A percentile compares a stretch with the other conserved stretches of the same genome.
phyloP scores from a whole-genome alignment of 495 filamentous ascomycete species.

The Penicillium tannophilum region DNA sequence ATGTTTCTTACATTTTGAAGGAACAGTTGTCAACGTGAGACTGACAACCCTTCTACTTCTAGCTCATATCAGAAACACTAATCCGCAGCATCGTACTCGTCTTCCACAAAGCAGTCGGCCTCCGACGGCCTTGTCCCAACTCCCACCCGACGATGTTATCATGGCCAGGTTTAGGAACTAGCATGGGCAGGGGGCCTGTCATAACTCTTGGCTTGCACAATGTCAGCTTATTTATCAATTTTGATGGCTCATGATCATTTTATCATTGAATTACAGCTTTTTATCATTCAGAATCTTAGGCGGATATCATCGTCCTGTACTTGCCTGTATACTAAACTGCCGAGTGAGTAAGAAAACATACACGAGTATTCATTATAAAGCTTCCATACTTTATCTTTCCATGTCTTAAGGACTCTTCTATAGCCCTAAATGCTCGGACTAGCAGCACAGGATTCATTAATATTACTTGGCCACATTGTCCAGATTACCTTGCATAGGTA shows the following conservation, averaged over 20 bases:
- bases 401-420: neutral
- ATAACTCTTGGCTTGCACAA: neutral
- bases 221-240: neutral
- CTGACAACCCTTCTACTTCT: neutral
- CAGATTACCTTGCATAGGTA: neutral
- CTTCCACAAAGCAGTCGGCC: slow-evolving; percentile 20
- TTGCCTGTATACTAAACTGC: neutral
- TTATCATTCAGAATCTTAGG: neutral
- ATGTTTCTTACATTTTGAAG: neutral
- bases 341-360: neutral
- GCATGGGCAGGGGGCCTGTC: neutral
- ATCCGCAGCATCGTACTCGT: slow-evolving; percentile 32
- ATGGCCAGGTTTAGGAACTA: slow-evolving; percentile 26
- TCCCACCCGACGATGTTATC: slow-evolving; percentile 25
- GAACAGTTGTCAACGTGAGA: neutral
- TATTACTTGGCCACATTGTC: too few relatives aligned
- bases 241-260: neutral
- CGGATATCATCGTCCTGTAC: neutral
- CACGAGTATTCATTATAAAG: neutral
- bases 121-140: slow-evolving; percentile 15
- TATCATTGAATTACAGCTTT: neutral
- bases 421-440: too few relatives aligned
- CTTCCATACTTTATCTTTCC: neutral
- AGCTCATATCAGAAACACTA: slow-evolving; percentile 9
- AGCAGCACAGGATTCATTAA: too few relatives aligned